Evolutionary conservation across 2,329 filamentous ascomycete genomes (phyloP).

Genomic region (Clarireedia monteithiana): DNA sequence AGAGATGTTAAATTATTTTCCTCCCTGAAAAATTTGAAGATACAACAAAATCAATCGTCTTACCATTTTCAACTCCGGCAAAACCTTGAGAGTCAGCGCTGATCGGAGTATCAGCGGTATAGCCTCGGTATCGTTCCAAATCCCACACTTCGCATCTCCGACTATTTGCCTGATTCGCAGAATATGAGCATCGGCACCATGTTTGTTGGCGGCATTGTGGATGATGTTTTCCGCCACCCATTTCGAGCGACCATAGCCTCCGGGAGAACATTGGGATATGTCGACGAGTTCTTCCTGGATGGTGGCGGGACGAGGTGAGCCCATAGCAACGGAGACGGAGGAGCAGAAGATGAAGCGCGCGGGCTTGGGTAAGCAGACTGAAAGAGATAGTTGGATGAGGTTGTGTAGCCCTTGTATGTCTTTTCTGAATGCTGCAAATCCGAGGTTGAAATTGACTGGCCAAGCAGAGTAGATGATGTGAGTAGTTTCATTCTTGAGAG

Average conservation of each 20-base stretch:
- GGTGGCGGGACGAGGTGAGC: constrained; percentile 19
- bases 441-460: constrained; percentile 49
- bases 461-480: constrained; percentile 44
- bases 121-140: constrained; percentile 44
- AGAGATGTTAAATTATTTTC: constrained; percentile 29
- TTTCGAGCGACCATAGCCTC: constrained; percentile 43
- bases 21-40: not conserved
- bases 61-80: constrained; percentile 33
- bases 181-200: constrained; percentile 29
- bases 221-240: constrained; percentile 39
- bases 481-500: constrained; percentile 29
- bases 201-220: constrained; percentile 25
- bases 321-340: constrained; percentile 28
- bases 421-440: constrained; percentile 39
- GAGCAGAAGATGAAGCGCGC: constrained; percentile 33
- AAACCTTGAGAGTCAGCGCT: constrained; percentile 35
- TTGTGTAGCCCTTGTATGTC: constrained; percentile 36
- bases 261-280: constrained; percentile 32
- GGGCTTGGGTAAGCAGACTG: constrained; percentile 21
- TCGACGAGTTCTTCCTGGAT: constrained; percentile 31
- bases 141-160: constrained; percentile 36
- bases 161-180: constrained; percentile 44
- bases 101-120: constrained; percentile 44
- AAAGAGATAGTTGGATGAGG: constrained; percentile 33
- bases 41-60: not conserved